Evolutionary conservation across 129 eudicot genomes (phyloP).

Genomic region (Helianthus annuus): HanXRQr2.0-SUNRISE NC_035440.2:31387635-31388134

Average conservation of each 20-base stretch:
- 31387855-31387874: conserved; percentile 92
- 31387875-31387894: conserved; percentile 52
- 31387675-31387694: too few species aligned
- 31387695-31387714: too few species aligned
- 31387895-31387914: conserved; percentile 48
- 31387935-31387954: conserved; percentile 87
- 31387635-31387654: too few species aligned
- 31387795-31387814: too few species aligned
- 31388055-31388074: conserved; percentile 80
- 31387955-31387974: conserved; percentile 51
- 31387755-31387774: too few species aligned
- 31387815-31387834: too few species aligned
- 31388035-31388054: conserved; percentile 56
- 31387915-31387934: conserved; percentile 52
- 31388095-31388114: conserved; percentile 65
- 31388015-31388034: conserved; percentile 38
- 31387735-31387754: too few species aligned
- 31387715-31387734: too few species aligned
- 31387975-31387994: conserved; percentile 69
- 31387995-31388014: conserved; percentile 44
- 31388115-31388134: conserved; percentile 59
- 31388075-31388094: conserved; percentile 48
- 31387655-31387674: too few species aligned
- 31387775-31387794: too few species aligned
- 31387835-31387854: conserved; percentile 56